Conservation (phyloP, 768 basidiomycete genomes). For the Collybiopsis confluens region DNA sequence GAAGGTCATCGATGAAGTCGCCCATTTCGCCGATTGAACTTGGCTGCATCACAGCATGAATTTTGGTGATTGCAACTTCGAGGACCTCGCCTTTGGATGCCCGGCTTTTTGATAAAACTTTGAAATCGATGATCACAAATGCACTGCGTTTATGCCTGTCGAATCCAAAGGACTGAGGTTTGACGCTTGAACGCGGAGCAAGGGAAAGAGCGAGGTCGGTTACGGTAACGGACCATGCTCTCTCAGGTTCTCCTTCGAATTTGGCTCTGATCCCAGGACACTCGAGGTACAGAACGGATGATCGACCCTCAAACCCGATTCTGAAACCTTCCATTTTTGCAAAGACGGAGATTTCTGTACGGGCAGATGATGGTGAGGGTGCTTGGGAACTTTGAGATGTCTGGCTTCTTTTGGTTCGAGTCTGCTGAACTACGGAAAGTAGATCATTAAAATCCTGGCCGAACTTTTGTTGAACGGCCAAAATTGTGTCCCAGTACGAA, state of each 20-base stretch:
- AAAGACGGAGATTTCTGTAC: conserved; percentile 30
- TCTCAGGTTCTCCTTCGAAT: conserved; percentile 39
- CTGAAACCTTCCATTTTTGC: conserved; percentile 77
- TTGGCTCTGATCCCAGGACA: conserved; percentile 71
- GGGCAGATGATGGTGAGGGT: not conserved
- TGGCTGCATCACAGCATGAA: conserved; percentile 93
- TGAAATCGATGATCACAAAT: conserved; percentile 79
- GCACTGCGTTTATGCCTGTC: conserved; percentile 60
- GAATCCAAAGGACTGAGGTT: conserved; percentile 50
- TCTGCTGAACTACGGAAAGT: conserved; percentile 60
- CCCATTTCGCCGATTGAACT: conserved; percentile 88
- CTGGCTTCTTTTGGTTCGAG: conserved; percentile 29
- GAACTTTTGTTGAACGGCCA: conserved; percentile 84
- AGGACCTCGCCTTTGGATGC: conserved; percentile 22
- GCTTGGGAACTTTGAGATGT: conserved; percentile 15
- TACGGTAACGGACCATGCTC: conserved; percentile 65
- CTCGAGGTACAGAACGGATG: conserved; percentile 71
- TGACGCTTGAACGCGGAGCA: conserved; percentile 50
- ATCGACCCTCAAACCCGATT: conserved; percentile 69
- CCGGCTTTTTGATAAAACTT: conserved; percentile 22
- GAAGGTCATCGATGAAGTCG: conserved; percentile 83
- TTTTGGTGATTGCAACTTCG: conserved; percentile 60
- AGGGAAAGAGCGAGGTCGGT: conserved; percentile 82
- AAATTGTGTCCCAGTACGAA: conserved; percentile 77
- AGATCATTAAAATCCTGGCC: conserved; percentile 87